Base-by-base conservation (phyloP, 495 filamentous ascomycete species). In the Penicillium chermesinum region DNA sequence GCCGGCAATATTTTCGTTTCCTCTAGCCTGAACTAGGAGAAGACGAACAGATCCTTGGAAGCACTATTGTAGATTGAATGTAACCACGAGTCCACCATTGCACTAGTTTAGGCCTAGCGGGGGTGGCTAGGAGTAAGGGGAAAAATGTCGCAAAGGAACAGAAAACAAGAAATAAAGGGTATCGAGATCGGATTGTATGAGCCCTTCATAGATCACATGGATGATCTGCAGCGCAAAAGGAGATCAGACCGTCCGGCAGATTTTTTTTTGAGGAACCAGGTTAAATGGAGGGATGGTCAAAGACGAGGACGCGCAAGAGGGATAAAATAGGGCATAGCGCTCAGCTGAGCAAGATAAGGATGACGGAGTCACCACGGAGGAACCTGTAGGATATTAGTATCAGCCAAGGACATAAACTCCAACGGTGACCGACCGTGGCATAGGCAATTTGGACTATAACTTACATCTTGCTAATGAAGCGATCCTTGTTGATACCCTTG, bases 381-480 rank as follows among this genome's bases (percentile, higher is more conserved):
- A 97, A 97, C 85, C 89, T 95, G 58, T 10, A 46, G 20, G 2
- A 18, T 15, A 37, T 2, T 1, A 38, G 19, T 19, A 18, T 57
- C 54, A 60, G 25, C 10, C 25, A 30, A 30, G 4, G 25, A 10
- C n/a, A n/a, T n/a, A 10, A 30, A 30, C 10, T 30, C 10, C 25
- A 30, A 30, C 5, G 10, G 10, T 5, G 10, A 30, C 5, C 10
- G 5, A 30, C 25, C 25, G 25, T 10, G 5, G 10, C 5, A 30
- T 30, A 4, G 25, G 10, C 25, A 30, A 10, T 5, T 30, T 5
- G 25, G 25, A 5, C n/a, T n/a, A n/a, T n/a, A 20, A 75, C 86
- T 49, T 65, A 95, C 93, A 98, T 89, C 76, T 98, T 98, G 78
- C 88, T 95, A 59, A 97, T 90, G 70, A 96, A 98, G 22, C 94